A percentile compares a stretch with the other conserved stretches of the same genome.
Evolutionary conservation across 1,284 basidiomycete genomes (phyloP).

Genomic region (Mycena citricolor): DNA sequence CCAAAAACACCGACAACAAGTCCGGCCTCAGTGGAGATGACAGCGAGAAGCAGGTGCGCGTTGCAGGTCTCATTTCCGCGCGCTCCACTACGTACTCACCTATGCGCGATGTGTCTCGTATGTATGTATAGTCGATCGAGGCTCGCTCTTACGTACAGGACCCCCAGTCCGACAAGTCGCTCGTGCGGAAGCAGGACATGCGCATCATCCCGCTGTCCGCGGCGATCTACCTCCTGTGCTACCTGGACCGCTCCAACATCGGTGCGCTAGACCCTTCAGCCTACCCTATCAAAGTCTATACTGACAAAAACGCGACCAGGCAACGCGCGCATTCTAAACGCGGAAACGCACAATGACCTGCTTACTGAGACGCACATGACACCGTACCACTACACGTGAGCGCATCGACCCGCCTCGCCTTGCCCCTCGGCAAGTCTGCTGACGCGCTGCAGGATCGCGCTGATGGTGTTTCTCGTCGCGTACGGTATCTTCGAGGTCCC

Average conservation of each 20-base stretch:
- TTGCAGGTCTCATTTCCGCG: too few relatives aligned
- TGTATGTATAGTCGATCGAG: too few relatives aligned
- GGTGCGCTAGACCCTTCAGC: slow-evolving; percentile 23
- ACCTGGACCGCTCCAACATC: slow-evolving; percentile 40
- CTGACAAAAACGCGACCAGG: slow-evolving; percentile 23
- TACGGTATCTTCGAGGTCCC: slow-evolving; percentile 40
- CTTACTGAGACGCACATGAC: slow-evolving; percentile 33
- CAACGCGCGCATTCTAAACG: slow-evolving; percentile 39
- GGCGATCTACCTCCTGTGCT: slow-evolving; percentile 38
- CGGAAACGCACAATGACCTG: slow-evolving; percentile 33
- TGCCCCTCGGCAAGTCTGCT: not conserved
- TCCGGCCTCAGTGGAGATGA: too few relatives aligned
- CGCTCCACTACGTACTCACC: too few relatives aligned
- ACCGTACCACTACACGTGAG: slow-evolving; percentile 32
- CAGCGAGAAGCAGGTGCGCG: too few relatives aligned
- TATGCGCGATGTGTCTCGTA: too few relatives aligned
- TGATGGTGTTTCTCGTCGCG: slow-evolving; percentile 40
- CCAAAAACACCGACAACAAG: too few relatives aligned
- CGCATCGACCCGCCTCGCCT: not conserved
- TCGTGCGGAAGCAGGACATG: slow-evolving; percentile 26
- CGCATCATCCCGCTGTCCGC: slow-evolving; percentile 31
- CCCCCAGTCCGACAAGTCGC: slow-evolving; percentile 1
- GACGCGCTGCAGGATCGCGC: slow-evolving; percentile 32
- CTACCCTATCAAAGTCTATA: not conserved
- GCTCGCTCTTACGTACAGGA: too few relatives aligned